Percentiles rank a stretch among this genome's conserved stretches.
Evolutionary conservation across 805 yeast genomes (phyloP).

Genomic region (Candida arabinofermentans): DNA sequence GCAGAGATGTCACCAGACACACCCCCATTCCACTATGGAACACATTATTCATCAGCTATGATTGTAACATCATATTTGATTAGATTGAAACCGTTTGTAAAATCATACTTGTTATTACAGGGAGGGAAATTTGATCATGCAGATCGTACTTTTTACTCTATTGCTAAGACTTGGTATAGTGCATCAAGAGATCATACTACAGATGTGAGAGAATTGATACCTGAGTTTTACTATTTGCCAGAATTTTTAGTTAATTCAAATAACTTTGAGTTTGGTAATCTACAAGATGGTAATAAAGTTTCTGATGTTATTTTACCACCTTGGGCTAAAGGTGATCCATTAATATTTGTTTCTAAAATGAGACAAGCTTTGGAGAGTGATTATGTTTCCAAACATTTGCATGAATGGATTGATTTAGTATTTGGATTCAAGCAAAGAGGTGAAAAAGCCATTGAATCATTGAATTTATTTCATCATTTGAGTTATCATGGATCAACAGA

Average conservation of each 20-base stretch:
- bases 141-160: slow-evolving; percentile 71
- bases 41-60: slow-evolving; percentile 93
- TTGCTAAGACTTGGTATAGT: slow-evolving; percentile 76
- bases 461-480: slow-evolving; percentile 79
- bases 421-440: slow-evolving; percentile 84
- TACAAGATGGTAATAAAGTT: slow-evolving; percentile 56
- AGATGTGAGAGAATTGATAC: slow-evolving; percentile 83
- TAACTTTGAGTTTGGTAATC: slow-evolving; percentile 62
- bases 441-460: slow-evolving; percentile 54
- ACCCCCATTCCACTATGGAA: slow-evolving; percentile 88
- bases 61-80: slow-evolving; percentile 80
- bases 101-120: slow-evolving; percentile 71
- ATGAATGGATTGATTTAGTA: slow-evolving; percentile 80
- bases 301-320: slow-evolving; percentile 69
- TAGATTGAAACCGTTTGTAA: slow-evolving; percentile 75
- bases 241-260: slow-evolving; percentile 70
- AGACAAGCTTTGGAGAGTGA: slow-evolving; percentile 82
- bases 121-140: slow-evolving; percentile 91
- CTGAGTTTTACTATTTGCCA: slow-evolving; percentile 81
- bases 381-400: slow-evolving; percentile 70
- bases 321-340: slow-evolving; percentile 81
- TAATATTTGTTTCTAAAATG: slow-evolving; percentile 66
- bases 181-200: slow-evolving; percentile 78
- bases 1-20: slow-evolving; percentile 46
- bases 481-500: slow-evolving; percentile 84